Evolutionary conservation across 2,329 filamentous ascomycete species (phyloP).

Genomic region (Nemania abortiva): DNA sequence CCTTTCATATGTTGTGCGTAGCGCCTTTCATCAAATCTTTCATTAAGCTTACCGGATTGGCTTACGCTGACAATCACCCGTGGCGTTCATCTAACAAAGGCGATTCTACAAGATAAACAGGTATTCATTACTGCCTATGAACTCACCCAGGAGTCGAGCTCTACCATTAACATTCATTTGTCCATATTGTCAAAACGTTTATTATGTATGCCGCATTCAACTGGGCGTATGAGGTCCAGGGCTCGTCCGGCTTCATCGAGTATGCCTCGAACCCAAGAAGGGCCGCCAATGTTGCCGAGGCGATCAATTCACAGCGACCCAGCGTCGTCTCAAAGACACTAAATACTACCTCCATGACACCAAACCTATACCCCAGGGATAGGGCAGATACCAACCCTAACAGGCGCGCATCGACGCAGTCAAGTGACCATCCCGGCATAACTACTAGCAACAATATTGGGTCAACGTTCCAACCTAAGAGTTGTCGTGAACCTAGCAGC

Average conservation of each 20-base stretch:
- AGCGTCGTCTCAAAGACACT: background rate
- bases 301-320: constrained; percentile 1
- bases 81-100: constrained; percentile 22
- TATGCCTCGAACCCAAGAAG: constrained; percentile 4
- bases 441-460: background rate
- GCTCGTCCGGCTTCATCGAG: constrained; percentile 23
- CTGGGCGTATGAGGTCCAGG: constrained; percentile 30
- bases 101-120: background rate
- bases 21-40: constrained; percentile 12
- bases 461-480: background rate
- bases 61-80: background rate
- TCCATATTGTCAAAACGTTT: too few species aligned
- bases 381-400: background rate
- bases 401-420: constrained; percentile 5
- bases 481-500: background rate
- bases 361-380: constrained; percentile 3
- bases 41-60: constrained; percentile 13
- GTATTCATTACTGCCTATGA: background rate
- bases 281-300: background rate
- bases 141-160: background rate
- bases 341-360: constrained; percentile 15
- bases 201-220: constrained; percentile 35
- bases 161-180: background rate
- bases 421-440: constrained; percentile 17
- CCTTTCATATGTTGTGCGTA: constrained; percentile 1